Base-by-base conservation (phyloP, 169 alveolate genomes). In the Cryptosporidium canis region DNA sequence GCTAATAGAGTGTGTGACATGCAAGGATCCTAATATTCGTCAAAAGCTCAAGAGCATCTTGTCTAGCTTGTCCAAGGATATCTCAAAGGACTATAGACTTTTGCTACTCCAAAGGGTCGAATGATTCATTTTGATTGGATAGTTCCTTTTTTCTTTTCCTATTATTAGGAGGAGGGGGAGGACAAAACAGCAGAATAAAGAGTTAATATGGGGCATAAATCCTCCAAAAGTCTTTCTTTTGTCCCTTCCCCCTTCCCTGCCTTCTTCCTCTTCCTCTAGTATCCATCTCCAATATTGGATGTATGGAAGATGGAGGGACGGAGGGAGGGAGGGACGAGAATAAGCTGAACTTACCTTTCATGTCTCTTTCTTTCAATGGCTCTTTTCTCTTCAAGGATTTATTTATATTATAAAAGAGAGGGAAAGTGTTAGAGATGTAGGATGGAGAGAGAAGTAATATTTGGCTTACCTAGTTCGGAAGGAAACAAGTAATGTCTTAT, bases 1-100 rank as follows among this genome's bases (percentile, higher is more conserved):
- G 44, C 24, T 77, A 21, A 61, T 77, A n/a, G 87, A 77, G 18
- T 77, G 87, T 31, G 39, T 58, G 3, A 58, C 65, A 37, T 77
- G 87, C 39, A 77, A 77, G 41, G 87, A 77, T 63, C 72, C 21
- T 33, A 45, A 61, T 58, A 77, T 77, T 56, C 51, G 87, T 21
- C 87, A 77, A 61, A 35, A 58, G 24, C 6, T 77, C 11, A 77
- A 77, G 41, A 61, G 6, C 33, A 48, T 41, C 12, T 58, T 61
- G 47, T 29, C 48, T 29, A 61, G 11, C 2, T 61, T 61, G 12
- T 61, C 68, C 11, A 61, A 3, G 18, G 68, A 61, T 4, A 61
- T 61, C 18, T 29, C 45, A 31, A 61, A 61, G 31, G 47, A 61
- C 11, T 61, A 61, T 35, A 61, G 27, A 7, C 24, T 33, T 16